phyloP scores from a whole-genome alignment of 2,329 filamentous ascomycete species.

The Cercospora sp. region DNA sequence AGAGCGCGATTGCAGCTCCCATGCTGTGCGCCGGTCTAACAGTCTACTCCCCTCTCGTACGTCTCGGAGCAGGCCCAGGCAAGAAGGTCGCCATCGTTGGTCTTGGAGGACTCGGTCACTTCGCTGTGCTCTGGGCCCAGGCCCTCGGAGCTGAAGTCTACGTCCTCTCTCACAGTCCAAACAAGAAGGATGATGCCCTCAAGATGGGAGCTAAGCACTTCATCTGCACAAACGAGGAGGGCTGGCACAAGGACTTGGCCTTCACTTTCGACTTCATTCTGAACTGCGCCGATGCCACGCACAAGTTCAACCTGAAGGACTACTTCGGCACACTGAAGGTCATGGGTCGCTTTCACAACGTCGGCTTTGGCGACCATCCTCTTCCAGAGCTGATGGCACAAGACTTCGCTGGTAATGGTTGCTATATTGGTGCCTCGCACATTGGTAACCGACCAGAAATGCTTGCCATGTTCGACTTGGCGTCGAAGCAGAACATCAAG shows the following conservation, averaged over 20 bases:
- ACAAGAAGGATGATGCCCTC: constrained; percentile 61
- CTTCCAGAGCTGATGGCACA: constrained; percentile 64
- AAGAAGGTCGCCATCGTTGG: constrained; percentile 56
- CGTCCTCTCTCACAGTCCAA: constrained; percentile 61
- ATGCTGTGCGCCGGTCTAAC: constrained; percentile 87
- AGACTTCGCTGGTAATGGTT: constrained; percentile 72
- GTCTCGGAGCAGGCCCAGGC: constrained; percentile 72
- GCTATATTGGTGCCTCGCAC: constrained; percentile 54
- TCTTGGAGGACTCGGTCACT: constrained; percentile 52
- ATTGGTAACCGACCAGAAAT: constrained; percentile 50
- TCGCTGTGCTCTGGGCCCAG: constrained; percentile 50
- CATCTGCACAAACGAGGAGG: constrained; percentile 58
- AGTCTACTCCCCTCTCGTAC: constrained; percentile 73
- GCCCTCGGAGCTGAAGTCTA: constrained; percentile 63
- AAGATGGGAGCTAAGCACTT: constrained; percentile 63
- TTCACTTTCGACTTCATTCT: constrained; percentile 73
- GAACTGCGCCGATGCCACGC: constrained; percentile 70
- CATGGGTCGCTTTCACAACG: constrained; percentile 76
- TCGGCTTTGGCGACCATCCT: constrained; percentile 76
- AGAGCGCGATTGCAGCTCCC: constrained; percentile 59
- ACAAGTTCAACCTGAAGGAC: constrained; percentile 63
- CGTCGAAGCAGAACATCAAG: constrained; percentile 54
- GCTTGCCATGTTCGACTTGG: constrained; percentile 54
- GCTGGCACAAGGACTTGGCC: constrained; percentile 58
- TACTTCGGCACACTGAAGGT: constrained; percentile 81